These are phyloP conservation scores for Aspergillus nanangensis DNA, from an alignment of 495 filamentous ascomycete genomes.

Conservation along the genomic window DNA sequence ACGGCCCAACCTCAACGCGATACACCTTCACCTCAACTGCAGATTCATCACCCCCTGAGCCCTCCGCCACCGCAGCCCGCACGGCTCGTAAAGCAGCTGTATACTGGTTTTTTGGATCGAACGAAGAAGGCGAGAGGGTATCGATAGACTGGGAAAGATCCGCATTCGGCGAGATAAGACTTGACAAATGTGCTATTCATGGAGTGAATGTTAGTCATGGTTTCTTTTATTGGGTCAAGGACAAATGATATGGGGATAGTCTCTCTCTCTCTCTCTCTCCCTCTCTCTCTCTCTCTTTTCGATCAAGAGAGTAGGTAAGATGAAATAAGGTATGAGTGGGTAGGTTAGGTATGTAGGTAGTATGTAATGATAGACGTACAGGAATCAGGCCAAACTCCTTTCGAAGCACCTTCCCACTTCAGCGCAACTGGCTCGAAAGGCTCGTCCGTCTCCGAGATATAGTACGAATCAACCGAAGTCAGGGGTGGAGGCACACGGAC, in stretches of 20 bases:
- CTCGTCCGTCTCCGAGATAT: conserved; percentile 78
- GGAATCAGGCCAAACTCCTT: conserved; percentile 55
- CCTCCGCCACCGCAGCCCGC: conserved; percentile 26
- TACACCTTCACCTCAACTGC: conserved; percentile 73
- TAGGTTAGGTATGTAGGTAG: not conserved
- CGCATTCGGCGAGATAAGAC: conserved; percentile 29
- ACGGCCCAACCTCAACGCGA: conserved; percentile 52
- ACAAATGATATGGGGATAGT: not conserved
- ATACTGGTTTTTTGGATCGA: conserved; percentile 40
- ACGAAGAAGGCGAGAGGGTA: conserved; percentile 30
- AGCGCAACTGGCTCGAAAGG: conserved; percentile 73
- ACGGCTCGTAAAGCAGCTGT: conserved; percentile 25
- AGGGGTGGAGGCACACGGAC: conserved; percentile 53
- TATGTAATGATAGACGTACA: conserved; percentile 36
- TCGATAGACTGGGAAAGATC: conserved; percentile 30
- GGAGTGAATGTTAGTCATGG: too few relatives aligned
- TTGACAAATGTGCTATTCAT: conserved; percentile 32
- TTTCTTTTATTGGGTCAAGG: too few relatives aligned
- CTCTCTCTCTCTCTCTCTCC: too few relatives aligned
- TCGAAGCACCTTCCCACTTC: conserved; percentile 50
- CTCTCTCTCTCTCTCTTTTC: too few relatives aligned
- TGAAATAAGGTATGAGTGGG: too few relatives aligned
- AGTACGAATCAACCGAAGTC: conserved; percentile 56
- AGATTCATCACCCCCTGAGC: conserved; percentile 24
- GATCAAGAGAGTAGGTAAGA: too few relatives aligned